Evolutionary conservation across 1,284 basidiomycete species (phyloP).

Genomic region (Cutaneotrichosporon sp.): DNA sequence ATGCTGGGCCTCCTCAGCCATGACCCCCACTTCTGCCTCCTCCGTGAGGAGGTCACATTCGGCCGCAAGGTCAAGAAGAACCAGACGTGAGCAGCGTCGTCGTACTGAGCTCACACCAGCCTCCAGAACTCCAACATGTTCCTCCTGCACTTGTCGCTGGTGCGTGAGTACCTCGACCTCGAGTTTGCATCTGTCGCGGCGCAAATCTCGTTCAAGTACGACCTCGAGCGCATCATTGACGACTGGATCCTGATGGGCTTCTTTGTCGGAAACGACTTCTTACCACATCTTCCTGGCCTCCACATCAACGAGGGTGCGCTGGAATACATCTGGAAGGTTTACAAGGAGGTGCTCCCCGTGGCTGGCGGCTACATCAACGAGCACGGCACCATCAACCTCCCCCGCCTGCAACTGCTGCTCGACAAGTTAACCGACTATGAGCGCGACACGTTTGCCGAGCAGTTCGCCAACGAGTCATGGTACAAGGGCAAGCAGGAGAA

Average conservation of each 20-base stretch:
- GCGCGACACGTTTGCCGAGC: conserved; percentile 82
- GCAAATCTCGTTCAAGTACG: conserved; percentile 67
- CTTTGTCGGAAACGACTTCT: conserved; percentile 96
- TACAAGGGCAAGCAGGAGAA: conserved; percentile 83
- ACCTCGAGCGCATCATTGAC: conserved; percentile 90
- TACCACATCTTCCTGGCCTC: conserved; percentile 92
- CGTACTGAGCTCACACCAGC: conserved; percentile 51
- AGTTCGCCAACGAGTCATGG: conserved; percentile 84
- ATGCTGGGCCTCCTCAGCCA: conserved; percentile 97
- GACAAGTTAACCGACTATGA: conserved; percentile 87
- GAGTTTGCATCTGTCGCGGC: conserved; percentile 71
- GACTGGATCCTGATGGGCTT: conserved; percentile 96
- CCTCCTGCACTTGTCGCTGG: conserved; percentile 86
- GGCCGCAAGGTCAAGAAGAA: conserved; percentile 75
- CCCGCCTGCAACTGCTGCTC: conserved; percentile 79
- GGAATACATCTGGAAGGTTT: conserved; percentile 88
- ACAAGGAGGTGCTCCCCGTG: conserved; percentile 82
- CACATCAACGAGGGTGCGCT: conserved; percentile 98
- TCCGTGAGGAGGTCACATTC: conserved; percentile 98
- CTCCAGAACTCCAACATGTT: conserved; percentile 90
- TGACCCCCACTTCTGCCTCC: conserved; percentile 96
- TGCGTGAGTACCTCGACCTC: conserved; percentile 95
- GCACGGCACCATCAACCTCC: conserved; percentile 74
- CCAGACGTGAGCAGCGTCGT: conserved; percentile 59
- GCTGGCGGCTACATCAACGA: conserved; percentile 93